Evolutionary conservation across 129 eudicot genomes (phyloP), one percentile per base, ranked within the genome.

Genomic region (Daucus carota): DNA sequence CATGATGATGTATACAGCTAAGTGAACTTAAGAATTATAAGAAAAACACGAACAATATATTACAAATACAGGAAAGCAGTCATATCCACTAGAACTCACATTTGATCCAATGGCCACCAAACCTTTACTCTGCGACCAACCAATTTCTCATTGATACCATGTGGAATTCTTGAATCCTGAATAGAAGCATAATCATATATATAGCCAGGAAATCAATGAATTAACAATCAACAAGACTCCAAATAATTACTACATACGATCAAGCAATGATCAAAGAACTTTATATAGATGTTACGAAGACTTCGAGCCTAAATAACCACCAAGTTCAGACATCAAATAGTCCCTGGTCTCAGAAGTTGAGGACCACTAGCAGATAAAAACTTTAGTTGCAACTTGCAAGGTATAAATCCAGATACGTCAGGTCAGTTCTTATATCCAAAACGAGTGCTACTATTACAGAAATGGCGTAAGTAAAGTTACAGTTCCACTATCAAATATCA

Each of bases 31-130:
- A n/a, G 60, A 54, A 57, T 31, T 15, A 57, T 1, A 24, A 57
- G 0, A 57, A 9, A 57, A n/a, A n/a, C 65, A 57, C 65, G 28
- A 9, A 24, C 31, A 75, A 20, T 24, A 38, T 22, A 75, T 24
- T 16, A 42, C 31, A 29, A 36, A 14, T 17, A 59, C 16, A 60
- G n/a, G 24, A 60, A 59, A 38, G 24, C 8, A 8, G 33, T 29
- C 11, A 66, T 2, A 44, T 28, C 13, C 22, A 42, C 14, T 3
- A 20, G 75, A 47, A 89, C 87, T 82, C 83, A 88, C 98, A 41
- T 80, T 77, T 77, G 32, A 73, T 93, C 98, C 66, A 87, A 34
- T 28, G 98, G 97, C 97, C 98, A 93, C 98, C 97, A 90, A 78
- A 93, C 97, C 76, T 84, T 81, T 78, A 93, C 84, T 76, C 78